Percentiles rank a stretch among this genome's conserved stretches.
Conservation (phyloP, 2,329 filamentous ascomycete genomes). For the Pseudogymnoascus sp. region DNA sequence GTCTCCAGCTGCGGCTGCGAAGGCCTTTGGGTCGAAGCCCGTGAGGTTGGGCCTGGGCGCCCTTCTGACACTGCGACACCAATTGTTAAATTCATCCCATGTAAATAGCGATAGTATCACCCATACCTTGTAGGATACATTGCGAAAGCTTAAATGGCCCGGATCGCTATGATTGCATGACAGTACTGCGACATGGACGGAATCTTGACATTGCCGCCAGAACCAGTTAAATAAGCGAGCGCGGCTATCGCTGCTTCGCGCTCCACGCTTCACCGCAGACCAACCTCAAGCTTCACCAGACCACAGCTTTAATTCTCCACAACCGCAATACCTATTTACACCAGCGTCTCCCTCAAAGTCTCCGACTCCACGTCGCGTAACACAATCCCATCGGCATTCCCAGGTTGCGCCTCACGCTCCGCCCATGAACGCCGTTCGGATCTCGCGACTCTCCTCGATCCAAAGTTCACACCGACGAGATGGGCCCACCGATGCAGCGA, state of each 20-base stretch:
- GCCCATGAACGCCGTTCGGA: conserved; percentile 29
- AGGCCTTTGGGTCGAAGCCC: conserved; percentile 81
- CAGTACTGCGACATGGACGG: conserved; percentile 2
- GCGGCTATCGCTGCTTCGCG: conserved; percentile 8
- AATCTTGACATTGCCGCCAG: conserved; percentile 6
- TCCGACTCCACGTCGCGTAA: background rate
- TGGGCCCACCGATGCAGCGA: conserved; percentile 31
- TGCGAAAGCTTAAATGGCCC: conserved; percentile 15
- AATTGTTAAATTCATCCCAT: conserved; percentile 14
- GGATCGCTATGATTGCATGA: conserved; percentile 8
- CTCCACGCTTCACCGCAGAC: conserved; percentile 3
- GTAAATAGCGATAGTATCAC: conserved; percentile 10
- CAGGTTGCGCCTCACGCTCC: conserved; percentile 20
- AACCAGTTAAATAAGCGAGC: conserved; percentile 10
- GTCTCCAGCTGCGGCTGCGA: conserved; percentile 62
- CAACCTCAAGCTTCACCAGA: background rate
- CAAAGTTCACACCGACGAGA: conserved; percentile 26
- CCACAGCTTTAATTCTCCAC: background rate
- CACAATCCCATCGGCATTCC: background rate
- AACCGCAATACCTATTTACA: background rate
- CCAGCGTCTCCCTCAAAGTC: background rate
- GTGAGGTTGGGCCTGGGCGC: conserved; percentile 62
- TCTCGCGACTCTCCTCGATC: conserved; percentile 26
- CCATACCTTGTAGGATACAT: conserved; percentile 29
- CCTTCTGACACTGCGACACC: conserved; percentile 27